Percentiles rank a stretch among this genome's conserved stretches.
These are phyloP conservation scores for Trametes pubescens DNA, from an alignment of 1,284 basidiomycete genomes.

Conservation along the genomic window DNA sequence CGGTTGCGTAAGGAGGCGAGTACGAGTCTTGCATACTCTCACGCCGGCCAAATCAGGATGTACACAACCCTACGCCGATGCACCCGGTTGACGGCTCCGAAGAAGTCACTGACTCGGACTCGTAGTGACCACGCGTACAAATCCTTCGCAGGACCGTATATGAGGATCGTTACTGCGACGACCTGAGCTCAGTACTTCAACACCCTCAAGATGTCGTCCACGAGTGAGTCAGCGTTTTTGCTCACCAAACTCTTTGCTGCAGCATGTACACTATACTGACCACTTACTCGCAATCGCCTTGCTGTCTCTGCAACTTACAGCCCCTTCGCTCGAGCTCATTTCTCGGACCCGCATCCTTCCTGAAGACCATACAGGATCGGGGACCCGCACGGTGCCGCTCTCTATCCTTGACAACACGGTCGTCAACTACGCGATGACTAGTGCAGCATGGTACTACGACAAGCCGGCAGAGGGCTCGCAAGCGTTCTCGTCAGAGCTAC, in stretches of 20 bases:
- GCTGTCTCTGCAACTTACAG: neutral
- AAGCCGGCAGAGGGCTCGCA: constrained; percentile 17
- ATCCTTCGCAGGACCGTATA: no score
- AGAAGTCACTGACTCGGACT: no score
- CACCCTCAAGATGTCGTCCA: neutral
- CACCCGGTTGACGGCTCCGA: no score
- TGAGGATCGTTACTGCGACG: no score
- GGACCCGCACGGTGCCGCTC: constrained; percentile 32
- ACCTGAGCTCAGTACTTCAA: neutral
- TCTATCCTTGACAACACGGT: constrained; percentile 46
- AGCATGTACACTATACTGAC: no score
- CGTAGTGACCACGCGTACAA: no score
- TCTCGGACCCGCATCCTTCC: neutral
- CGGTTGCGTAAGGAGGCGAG: no score
- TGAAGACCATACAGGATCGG: neutral
- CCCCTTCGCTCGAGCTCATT: neutral
- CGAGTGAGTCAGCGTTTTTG: neutral
- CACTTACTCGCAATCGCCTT: no score
- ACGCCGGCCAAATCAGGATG: no score
- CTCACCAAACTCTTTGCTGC: no score
- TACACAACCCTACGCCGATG: no score
- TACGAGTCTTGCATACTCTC: no score
- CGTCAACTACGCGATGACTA: constrained; percentile 39
- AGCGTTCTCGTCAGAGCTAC: constrained; percentile 22
- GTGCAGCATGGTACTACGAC: constrained; percentile 45